A percentile compares a stretch with the other conserved stretches of the same genome.
Conservation (phyloP, 306 rosid species). For the Trifolium fragiferum region DNA sequence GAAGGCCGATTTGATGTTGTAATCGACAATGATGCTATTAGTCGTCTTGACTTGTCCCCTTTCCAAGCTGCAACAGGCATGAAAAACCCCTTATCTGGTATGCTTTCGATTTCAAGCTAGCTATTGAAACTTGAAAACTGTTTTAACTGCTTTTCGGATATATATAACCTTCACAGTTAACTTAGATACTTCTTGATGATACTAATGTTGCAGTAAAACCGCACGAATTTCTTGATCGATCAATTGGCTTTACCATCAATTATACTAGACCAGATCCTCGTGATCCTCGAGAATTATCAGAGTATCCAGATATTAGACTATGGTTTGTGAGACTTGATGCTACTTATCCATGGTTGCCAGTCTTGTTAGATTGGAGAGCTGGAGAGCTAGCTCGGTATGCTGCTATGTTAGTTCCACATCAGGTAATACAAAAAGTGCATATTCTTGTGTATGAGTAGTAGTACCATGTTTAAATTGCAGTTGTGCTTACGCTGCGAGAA, state of each 20-base stretch:
- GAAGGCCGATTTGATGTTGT: constrained; percentile 79
- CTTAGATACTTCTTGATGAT: constrained; percentile 34
- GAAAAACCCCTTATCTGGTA: constrained; percentile 73
- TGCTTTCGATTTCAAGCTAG: constrained; percentile 3
- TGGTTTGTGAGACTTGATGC: constrained; percentile 97
- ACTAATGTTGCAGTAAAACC: constrained; percentile 64
- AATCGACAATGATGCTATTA: constrained; percentile 62
- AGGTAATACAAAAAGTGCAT: constrained; percentile 54
- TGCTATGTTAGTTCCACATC: constrained; percentile 97
- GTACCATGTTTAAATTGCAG: neutral
- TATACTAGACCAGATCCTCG: constrained; percentile 72
- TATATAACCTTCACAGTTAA: constrained; percentile 20
- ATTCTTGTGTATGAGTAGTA: neutral
- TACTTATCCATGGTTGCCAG: constrained; percentile 90
- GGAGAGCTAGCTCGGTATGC: constrained; percentile 95
- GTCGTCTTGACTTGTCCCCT: constrained; percentile 71
- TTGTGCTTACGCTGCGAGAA: neutral
- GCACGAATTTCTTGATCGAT: constrained; percentile 70
- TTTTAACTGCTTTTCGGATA: neutral
- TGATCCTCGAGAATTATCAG: constrained; percentile 80
- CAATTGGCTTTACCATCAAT: constrained; percentile 82
- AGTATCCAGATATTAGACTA: constrained; percentile 81
- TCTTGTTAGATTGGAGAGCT: constrained; percentile 87
- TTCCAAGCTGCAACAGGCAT: constrained; percentile 82
- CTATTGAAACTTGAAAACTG: neutral